Percentiles rank a stretch among this genome's conserved stretches.
These are phyloP conservation scores for Hypoxylon crocopeplum DNA, from an alignment of 495 filamentous ascomycete species.

Conservation along the genomic window DNA sequence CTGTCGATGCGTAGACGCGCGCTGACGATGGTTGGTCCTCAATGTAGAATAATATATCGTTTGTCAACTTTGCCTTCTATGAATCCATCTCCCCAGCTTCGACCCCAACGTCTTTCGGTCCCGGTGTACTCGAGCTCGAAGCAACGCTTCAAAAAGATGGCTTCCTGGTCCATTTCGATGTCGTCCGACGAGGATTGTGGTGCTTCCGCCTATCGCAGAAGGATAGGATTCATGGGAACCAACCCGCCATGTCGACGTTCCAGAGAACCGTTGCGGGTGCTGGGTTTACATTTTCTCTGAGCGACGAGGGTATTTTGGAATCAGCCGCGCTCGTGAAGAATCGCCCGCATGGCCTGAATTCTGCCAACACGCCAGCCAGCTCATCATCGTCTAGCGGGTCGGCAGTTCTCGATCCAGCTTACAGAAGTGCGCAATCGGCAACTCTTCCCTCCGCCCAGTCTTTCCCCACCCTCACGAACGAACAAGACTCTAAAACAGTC, in stretches of 20 bases:
- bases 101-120: slow-evolving; percentile 46
- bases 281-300: slow-evolving; percentile 48
- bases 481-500: slow-evolving; percentile 32
- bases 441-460: slow-evolving; percentile 32
- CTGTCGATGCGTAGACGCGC: neutral
- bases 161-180: slow-evolving; percentile 57
- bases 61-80: slow-evolving; percentile 55
- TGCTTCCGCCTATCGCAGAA: slow-evolving; percentile 52
- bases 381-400: slow-evolving; percentile 53
- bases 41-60: slow-evolving; percentile 54
- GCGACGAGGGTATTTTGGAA: slow-evolving; percentile 54
- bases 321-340: slow-evolving; percentile 52
- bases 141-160: slow-evolving; percentile 56
- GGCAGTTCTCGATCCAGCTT: slow-evolving; percentile 48
- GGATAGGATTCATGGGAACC: slow-evolving; percentile 33
- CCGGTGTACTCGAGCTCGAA: slow-evolving; percentile 53
- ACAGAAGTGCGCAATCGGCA: slow-evolving; percentile 46
- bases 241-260: slow-evolving; percentile 39
- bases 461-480: slow-evolving; percentile 18
- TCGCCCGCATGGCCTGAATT: slow-evolving; percentile 44
- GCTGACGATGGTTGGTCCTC: slow-evolving; percentile 28
- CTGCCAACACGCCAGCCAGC: slow-evolving; percentile 54
- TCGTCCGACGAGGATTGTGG: slow-evolving; percentile 57
- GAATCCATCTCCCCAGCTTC: slow-evolving; percentile 51
- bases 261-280: slow-evolving; percentile 45